These are phyloP conservation scores for Suillus spraguei DNA, from an alignment of 768 basidiomycete genomes.

Conservation along the genomic window DNA sequence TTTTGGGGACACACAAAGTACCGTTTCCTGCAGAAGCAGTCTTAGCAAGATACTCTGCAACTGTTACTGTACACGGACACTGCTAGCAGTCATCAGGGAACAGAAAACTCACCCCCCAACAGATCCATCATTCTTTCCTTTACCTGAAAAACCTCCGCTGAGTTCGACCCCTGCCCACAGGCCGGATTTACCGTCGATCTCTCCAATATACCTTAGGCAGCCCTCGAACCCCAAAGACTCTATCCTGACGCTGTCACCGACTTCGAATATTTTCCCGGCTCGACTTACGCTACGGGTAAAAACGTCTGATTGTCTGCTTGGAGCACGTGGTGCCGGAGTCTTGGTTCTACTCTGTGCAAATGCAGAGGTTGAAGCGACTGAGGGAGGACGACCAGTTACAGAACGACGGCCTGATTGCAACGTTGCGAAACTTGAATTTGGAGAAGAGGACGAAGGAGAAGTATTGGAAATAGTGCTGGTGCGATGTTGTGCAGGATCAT, in stretches of 20 bases:
- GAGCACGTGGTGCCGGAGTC: constrained; percentile 59
- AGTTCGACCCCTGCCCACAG: constrained; percentile 95
- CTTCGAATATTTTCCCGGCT: constrained; percentile 51
- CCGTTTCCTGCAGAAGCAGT: constrained; percentile 50
- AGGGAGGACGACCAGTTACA: constrained; percentile 60
- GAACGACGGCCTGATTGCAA: constrained; percentile 45
- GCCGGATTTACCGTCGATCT: constrained; percentile 87
- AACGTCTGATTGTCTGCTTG: constrained; percentile 69
- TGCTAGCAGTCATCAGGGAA: not conserved
- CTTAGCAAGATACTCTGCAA: constrained; percentile 14
- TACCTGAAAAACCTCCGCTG: constrained; percentile 79
- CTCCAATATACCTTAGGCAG: constrained; percentile 74
- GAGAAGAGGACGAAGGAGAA: constrained; percentile 50
- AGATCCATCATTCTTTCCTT: constrained; percentile 94
- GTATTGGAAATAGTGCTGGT: constrained; percentile 39
- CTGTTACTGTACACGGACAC: not conserved
- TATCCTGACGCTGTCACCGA: constrained; percentile 84
- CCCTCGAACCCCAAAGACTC: constrained; percentile 92
- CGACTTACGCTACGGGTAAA: constrained; percentile 50
- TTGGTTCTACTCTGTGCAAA: constrained; percentile 45
- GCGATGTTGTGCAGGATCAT: constrained; percentile 77
- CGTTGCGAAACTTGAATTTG: constrained; percentile 40
- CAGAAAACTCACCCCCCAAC: constrained; percentile 74
- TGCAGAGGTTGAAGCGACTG: constrained; percentile 59
- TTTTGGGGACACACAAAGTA: constrained; percentile 86